A percentile compares a stretch with the other conserved stretches of the same genome.
These are phyloP conservation scores for Suillus hirtellus DNA, from an alignment of 768 basidiomycete genomes.

Conservation along the genomic window DNA sequence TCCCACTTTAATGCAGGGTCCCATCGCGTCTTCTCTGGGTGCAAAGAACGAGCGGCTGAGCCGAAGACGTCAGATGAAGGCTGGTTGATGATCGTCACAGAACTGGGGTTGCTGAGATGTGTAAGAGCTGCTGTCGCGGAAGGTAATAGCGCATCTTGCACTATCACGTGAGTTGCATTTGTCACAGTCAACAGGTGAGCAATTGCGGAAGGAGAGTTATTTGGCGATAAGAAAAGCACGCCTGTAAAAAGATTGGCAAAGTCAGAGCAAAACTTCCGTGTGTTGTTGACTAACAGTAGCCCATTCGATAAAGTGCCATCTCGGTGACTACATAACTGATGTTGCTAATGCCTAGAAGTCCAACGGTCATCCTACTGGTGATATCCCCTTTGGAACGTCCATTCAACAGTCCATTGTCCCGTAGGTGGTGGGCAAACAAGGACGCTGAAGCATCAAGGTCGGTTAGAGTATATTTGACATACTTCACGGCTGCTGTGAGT, in stretches of 20 bases:
- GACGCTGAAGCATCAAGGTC: conserved; percentile 29
- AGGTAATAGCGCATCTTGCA: conserved; percentile 19
- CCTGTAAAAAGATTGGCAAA: conserved; percentile 12
- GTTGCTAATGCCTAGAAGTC: conserved; percentile 28
- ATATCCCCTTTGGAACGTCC: conserved; percentile 27
- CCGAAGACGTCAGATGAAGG: conserved; percentile 21
- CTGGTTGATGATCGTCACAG: conserved; percentile 25
- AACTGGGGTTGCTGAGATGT: conserved; percentile 21
- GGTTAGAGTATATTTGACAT: conserved; percentile 26
- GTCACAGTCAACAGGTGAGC: conserved; percentile 42
- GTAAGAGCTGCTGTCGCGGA: conserved; percentile 20
- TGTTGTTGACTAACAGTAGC: conserved; percentile 26
- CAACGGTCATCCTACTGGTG: conserved; percentile 27
- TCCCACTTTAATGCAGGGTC: conserved; percentile 22
- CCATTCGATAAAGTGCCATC: conserved; percentile 31
- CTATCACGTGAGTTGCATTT: conserved; percentile 23
- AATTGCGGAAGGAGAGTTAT: conserved; percentile 48
- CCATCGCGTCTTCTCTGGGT: conserved; percentile 27
- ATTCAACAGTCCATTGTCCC: conserved; percentile 18
- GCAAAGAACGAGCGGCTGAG: conserved; percentile 16
- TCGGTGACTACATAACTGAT: conserved; percentile 29
- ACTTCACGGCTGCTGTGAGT: conserved; percentile 15
- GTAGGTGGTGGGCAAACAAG: conserved; percentile 26
- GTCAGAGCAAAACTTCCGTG: not conserved
- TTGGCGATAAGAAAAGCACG: conserved; percentile 40